A percentile compares a stretch with the other conserved stretches of the same genome.
phyloP scores from a whole-genome alignment of 2,329 filamentous ascomycete species.

The Mycosphaerelloides madeirae region DNA sequence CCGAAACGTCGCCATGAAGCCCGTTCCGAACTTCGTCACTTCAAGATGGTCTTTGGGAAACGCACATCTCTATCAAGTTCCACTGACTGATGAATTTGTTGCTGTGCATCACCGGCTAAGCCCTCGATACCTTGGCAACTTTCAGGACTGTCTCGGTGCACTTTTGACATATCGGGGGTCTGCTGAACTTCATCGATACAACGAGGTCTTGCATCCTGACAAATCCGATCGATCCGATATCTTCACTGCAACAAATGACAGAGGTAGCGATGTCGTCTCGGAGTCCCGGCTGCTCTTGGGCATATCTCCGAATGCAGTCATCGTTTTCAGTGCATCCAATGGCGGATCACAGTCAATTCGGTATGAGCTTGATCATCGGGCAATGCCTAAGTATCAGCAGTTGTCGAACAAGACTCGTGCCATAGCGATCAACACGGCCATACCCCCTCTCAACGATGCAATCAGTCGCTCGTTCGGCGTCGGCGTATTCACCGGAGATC shows the following conservation, averaged over 20 bases:
- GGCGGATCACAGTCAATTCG: constrained; percentile 4
- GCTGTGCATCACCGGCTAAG: constrained; percentile 88
- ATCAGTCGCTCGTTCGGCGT: constrained; percentile 76
- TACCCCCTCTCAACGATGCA: constrained; percentile 83
- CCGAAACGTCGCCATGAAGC: constrained; percentile 71
- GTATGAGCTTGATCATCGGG: constrained; percentile 47
- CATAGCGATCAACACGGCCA: constrained; percentile 80
- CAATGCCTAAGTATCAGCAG: constrained; percentile 49
- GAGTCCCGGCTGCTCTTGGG: constrained; percentile 80
- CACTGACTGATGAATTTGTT: constrained; percentile 83
- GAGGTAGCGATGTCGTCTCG: constrained; percentile 74
- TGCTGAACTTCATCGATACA: constrained; percentile 81
- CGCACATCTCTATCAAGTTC: constrained; percentile 82
- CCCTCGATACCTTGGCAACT: constrained; percentile 88
- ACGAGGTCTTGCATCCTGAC: constrained; percentile 82
- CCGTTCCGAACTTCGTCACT: constrained; percentile 66
- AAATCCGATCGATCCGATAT: constrained; percentile 92
- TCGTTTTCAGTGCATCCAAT: constrained; percentile 60
- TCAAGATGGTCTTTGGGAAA: constrained; percentile 88
- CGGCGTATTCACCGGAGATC: constrained; percentile 74
- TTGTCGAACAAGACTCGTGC: constrained; percentile 69
- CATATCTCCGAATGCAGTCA: constrained; percentile 72
- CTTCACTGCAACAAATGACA: constrained; percentile 76
- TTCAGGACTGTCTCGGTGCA: constrained; percentile 90
- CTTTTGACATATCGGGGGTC: constrained; percentile 96